Conservation (phyloP, 2,329 filamentous ascomycete genomes). For the Fusarium ambrosium region DNA sequence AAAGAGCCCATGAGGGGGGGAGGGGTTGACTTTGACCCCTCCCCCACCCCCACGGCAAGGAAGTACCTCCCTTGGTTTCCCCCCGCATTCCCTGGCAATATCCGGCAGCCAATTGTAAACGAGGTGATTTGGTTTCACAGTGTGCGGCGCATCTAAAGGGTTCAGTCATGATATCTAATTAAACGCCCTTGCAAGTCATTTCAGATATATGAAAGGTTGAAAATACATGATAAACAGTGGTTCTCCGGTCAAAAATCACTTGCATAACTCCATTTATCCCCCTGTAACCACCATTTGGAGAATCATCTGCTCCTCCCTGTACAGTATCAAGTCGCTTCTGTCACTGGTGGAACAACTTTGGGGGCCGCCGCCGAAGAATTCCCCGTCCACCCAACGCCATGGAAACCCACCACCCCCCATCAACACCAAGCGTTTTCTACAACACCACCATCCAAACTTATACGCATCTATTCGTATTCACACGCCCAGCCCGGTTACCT, state of each 20-base stretch:
- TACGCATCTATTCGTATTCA: constrained; percentile 7
- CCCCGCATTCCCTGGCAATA: constrained; percentile 7
- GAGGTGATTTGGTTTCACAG: constrained; percentile 11
- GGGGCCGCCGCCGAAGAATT: constrained; percentile 33
- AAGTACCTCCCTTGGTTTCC: constrained; percentile 3
- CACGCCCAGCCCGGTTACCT: constrained; percentile 11
- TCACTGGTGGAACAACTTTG: constrained; percentile 46
- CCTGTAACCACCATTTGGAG: background rate
- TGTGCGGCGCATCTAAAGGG: background rate
- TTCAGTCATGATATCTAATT: background rate
- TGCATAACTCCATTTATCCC: background rate
- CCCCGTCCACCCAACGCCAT: constrained; percentile 22
- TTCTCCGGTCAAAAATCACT: background rate
- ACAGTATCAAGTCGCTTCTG: constrained; percentile 7
- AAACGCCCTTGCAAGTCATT: background rate
- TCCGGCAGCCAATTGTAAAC: constrained; percentile 7
- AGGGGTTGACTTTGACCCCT: constrained; percentile 23
- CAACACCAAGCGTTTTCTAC: constrained; percentile 21
- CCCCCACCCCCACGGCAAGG: constrained; percentile 26
- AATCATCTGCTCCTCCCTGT: background rate
- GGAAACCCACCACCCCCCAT: constrained; percentile 5
- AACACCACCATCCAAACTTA: constrained; percentile 18
- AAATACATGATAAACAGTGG: background rate
- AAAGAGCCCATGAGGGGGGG: constrained; percentile 29
- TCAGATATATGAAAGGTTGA: background rate